A percentile compares a stretch with the other conserved stretches of the same genome.
These are phyloP conservation scores for Solanum pimpinellifolium DNA, from an alignment of 257 asterid genomes.

Conservation along the genomic window DNA sequence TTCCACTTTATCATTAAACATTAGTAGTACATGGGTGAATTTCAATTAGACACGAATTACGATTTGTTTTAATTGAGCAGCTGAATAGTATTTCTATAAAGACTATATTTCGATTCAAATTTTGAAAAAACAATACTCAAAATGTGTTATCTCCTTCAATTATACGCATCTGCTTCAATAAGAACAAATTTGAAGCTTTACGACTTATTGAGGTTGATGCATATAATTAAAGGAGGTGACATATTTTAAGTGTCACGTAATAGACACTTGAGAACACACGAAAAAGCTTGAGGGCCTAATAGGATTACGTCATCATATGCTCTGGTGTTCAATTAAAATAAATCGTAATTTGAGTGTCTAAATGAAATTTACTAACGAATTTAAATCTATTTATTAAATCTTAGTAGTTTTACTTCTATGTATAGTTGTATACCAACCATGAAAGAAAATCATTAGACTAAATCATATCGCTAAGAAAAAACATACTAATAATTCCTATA, in stretches of 20 bases:
- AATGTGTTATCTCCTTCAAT: neutral
- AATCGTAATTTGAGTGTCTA: neutral
- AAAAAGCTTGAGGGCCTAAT: no score
- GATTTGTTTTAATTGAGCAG: no score
- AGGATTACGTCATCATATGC: neutral
- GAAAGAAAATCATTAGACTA: neutral
- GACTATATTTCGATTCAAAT: neutral
- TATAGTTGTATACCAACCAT: neutral
- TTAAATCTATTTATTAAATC: neutral
- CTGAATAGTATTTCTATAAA: neutral
- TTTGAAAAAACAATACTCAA: neutral
- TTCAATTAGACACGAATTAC: neutral
- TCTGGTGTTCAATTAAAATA: neutral
- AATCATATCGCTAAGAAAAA: no score
- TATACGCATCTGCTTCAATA: neutral
- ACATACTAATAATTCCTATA: neutral
- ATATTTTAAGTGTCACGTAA: neutral
- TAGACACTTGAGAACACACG: neutral
- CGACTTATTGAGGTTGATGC: neutral
- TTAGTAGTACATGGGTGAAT: neutral
- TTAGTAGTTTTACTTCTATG: neutral
- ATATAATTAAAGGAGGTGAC: neutral
- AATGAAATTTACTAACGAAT: neutral
- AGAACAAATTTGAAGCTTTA: neutral
- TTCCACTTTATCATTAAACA: neutral